Conservation (phyloP, 2,329 filamentous ascomycete genomes). For the Mycogone perniciosa region DNA sequence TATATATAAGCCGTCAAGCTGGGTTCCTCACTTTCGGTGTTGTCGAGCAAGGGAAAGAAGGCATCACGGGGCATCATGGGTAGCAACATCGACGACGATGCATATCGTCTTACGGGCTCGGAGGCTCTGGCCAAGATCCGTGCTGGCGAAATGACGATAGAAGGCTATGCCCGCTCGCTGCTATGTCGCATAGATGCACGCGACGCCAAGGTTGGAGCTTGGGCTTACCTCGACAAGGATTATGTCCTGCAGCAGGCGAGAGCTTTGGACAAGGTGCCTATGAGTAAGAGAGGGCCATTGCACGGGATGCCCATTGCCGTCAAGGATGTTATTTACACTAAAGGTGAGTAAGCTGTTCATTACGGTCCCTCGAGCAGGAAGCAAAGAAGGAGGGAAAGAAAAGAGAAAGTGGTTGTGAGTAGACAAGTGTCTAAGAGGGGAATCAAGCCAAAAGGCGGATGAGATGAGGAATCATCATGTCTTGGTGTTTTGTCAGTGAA, state of each 20-base stretch:
- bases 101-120: conserved; percentile 13
- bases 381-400: not conserved
- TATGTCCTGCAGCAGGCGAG: conserved; percentile 44
- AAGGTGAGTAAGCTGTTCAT: conserved; percentile 30
- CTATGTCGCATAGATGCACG: conserved; percentile 38
- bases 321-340: conserved; percentile 55
- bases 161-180: conserved; percentile 42
- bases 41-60: not conserved
- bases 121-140: conserved; percentile 11
- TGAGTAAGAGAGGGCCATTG: conserved; percentile 43
- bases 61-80: conserved; percentile 3
- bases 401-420: not conserved
- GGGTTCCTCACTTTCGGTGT: conserved; percentile 4
- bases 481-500: not conserved
- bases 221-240: conserved; percentile 41
- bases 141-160: conserved; percentile 31
- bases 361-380: not conserved
- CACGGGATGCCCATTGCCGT: conserved; percentile 53
- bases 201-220: conserved; percentile 42
- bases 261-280: conserved; percentile 43
- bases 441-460: not conserved
- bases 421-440: not conserved
- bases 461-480: not conserved
- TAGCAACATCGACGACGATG: conserved; percentile 1
- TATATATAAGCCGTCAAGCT: conserved; percentile 1